phyloP scores from a whole-genome alignment of 2,329 filamentous ascomycete species.

The Calonectria montana region DNA sequence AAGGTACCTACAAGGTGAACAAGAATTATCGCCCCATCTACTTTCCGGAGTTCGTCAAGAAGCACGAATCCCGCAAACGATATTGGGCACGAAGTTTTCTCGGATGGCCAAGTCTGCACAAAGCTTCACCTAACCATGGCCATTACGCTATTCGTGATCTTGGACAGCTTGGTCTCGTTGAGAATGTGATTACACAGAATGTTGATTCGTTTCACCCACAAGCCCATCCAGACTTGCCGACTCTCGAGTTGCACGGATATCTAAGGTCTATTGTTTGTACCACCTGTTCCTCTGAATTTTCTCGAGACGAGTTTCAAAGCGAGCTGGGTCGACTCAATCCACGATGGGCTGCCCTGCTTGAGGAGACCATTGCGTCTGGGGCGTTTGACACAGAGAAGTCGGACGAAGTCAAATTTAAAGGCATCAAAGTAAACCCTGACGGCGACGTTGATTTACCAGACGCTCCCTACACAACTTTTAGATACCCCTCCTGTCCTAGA shows the following conservation, averaged over 20 bases:
- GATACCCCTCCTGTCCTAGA: slow-evolving; percentile 88
- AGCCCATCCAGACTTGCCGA: slow-evolving; percentile 80
- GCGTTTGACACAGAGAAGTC: slow-evolving; percentile 84
- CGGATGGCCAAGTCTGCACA: slow-evolving; percentile 86
- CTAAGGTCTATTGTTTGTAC: slow-evolving; percentile 84
- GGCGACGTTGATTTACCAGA: slow-evolving; percentile 92
- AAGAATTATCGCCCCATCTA: slow-evolving; percentile 92
- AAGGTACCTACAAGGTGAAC: slow-evolving; percentile 94
- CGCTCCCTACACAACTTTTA: slow-evolving; percentile 88
- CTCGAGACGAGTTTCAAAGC: slow-evolving; percentile 79
- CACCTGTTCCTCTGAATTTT: slow-evolving; percentile 78
- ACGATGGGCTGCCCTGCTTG: slow-evolving; percentile 82
- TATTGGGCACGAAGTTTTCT: slow-evolving; percentile 98
- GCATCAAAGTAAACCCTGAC: slow-evolving; percentile 89
- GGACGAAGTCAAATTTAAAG: slow-evolving; percentile 72
- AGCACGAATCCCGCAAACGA: slow-evolving; percentile 86
- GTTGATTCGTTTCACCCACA: slow-evolving; percentile 92
- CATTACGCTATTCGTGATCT: slow-evolving; percentile 83
- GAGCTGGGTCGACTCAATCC: slow-evolving; percentile 85
- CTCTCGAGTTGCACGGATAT: slow-evolving; percentile 92
- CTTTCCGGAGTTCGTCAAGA: slow-evolving; percentile 86
- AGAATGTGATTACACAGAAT: slow-evolving; percentile 90
- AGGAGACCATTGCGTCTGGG: slow-evolving; percentile 76
- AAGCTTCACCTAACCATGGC: slow-evolving; percentile 81
- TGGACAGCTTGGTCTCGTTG: slow-evolving; percentile 77